Conservation (phyloP, 2,329 filamentous ascomycete species). For the Scopulariopsis brevicaulis region DNA sequence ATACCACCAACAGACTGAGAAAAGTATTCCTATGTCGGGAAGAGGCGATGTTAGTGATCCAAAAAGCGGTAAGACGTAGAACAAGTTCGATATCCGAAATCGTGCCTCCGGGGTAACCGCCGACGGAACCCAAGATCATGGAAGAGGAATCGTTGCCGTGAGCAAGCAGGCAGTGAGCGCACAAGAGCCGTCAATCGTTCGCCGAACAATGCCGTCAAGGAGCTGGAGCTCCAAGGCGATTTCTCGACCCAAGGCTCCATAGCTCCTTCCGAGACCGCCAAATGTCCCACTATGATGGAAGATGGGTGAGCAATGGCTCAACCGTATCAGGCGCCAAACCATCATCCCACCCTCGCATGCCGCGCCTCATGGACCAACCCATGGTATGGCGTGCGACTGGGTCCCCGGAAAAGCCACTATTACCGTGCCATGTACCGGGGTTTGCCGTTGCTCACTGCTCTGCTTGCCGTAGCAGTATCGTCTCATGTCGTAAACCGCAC, state of each 20-base stretch:
- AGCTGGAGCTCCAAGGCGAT: neutral
- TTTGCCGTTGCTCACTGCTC: conserved; percentile 33
- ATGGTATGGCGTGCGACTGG: neutral
- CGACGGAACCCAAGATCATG: neutral
- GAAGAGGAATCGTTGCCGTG: neutral
- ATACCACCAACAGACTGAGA: conserved; percentile 75
- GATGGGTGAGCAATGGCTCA: neutral
- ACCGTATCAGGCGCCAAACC: neutral
- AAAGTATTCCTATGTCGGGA: conserved; percentile 85
- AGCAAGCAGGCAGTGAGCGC: conserved; percentile 4
- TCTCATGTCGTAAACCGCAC: neutral
- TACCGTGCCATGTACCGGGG: neutral
- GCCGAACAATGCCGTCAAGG: neutral
- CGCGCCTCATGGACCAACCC: neutral
- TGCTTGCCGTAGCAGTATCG: conserved; percentile 26
- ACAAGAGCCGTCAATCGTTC: neutral
- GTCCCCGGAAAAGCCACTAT: neutral
- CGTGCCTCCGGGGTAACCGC: conserved; percentile 11
- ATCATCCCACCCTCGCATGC: neutral
- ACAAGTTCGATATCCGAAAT: conserved; percentile 15
- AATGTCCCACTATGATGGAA: neutral
- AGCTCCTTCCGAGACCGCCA: neutral
- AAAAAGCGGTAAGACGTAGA: conserved; percentile 11
- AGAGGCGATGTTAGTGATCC: conserved; percentile 55
- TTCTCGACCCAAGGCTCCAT: neutral